Evolutionary conservation across 257 asterid species (phyloP).

Genomic region (Perilla frutescens): DNA sequence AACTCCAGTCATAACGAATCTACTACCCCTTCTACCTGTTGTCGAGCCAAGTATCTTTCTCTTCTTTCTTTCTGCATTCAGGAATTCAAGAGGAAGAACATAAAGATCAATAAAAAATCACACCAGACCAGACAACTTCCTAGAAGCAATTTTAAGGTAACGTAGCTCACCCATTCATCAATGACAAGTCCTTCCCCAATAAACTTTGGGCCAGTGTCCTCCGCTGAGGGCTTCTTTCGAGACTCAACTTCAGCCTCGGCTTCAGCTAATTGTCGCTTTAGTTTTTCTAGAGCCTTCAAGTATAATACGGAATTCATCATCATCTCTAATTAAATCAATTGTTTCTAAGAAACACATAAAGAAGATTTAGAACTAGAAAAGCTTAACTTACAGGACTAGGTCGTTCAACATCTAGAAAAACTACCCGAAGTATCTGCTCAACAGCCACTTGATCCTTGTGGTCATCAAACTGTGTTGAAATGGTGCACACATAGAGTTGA

Average conservation of each 20-base stretch:
- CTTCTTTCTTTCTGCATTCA: slow-evolving; percentile 87
- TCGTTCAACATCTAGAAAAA: slow-evolving; percentile 78
- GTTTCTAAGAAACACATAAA: not conserved
- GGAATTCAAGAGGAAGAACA: slow-evolving; percentile 18
- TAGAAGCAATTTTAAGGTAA: not conserved
- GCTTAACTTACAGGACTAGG: slow-evolving; percentile 75
- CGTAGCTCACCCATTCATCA: slow-evolving; percentile 83
- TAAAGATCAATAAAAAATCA: slow-evolving; percentile 11
- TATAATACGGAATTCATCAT: slow-evolving; percentile 10
- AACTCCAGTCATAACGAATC: slow-evolving; percentile 59
- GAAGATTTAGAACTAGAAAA: slow-evolving; percentile 11
- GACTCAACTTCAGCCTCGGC: slow-evolving; percentile 88
- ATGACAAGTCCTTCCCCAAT: slow-evolving; percentile 94
- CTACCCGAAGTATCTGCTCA: slow-evolving; percentile 87
- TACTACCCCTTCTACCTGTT: slow-evolving; percentile 79
- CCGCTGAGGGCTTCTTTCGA: slow-evolving; percentile 82
- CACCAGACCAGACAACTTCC: not conserved
- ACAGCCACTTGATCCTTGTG: slow-evolving; percentile 88
- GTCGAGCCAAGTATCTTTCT: slow-evolving; percentile 92
- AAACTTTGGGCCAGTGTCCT: slow-evolving; percentile 72
- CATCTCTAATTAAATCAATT: slow-evolving; percentile 24
- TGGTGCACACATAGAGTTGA: slow-evolving; percentile 26
- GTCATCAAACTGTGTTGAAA: slow-evolving; percentile 80
- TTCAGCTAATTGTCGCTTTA: slow-evolving; percentile 78
- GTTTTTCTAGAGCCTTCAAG: slow-evolving; percentile 76